Percentiles rank a stretch among this genome's conserved stretches.
phyloP scores from a whole-genome alignment of 2,329 filamentous ascomycete species.

The Stylonectria norvegica region DNA sequence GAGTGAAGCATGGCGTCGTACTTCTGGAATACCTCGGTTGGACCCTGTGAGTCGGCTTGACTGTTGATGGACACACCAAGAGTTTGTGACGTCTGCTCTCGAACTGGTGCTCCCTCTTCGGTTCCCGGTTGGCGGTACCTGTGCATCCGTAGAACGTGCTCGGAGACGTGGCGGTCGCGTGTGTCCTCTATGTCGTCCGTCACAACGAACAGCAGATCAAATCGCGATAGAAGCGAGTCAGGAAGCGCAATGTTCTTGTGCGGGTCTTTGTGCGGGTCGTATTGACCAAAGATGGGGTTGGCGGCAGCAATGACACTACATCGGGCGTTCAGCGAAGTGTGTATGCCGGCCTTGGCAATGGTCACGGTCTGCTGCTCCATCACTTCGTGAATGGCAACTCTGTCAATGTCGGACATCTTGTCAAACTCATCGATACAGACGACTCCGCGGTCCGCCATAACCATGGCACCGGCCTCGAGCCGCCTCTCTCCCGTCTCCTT shows the following conservation, averaged over 20 bases:
- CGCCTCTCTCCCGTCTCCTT: slow-evolving; percentile 96
- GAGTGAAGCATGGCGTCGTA: slow-evolving; percentile 95
- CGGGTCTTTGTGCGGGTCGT: slow-evolving; percentile 96
- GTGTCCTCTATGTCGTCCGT: slow-evolving; percentile 98
- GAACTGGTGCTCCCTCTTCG: slow-evolving; percentile 91
- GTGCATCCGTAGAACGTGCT: slow-evolving; percentile 97
- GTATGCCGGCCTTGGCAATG: slow-evolving; percentile 97
- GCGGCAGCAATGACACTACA: slow-evolving; percentile 96
- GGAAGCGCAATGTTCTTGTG: slow-evolving; percentile 98
- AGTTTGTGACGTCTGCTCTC: slow-evolving; percentile 79
- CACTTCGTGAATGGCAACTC: slow-evolving; percentile 98
- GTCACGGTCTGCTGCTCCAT: slow-evolving; percentile 99
- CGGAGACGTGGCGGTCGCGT: slow-evolving; percentile 84
- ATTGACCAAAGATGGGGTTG: slow-evolving; percentile 97
- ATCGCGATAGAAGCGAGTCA: slow-evolving; percentile 94
- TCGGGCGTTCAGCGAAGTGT: slow-evolving; percentile 92
- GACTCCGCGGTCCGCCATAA: slow-evolving; percentile 91
- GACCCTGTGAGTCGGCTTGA: slow-evolving; percentile 66
- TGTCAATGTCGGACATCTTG: slow-evolving; percentile 98
- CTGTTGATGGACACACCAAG: slow-evolving; percentile 84
- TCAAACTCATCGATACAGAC: slow-evolving; percentile 99
- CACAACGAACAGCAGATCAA: slow-evolving; percentile 95
- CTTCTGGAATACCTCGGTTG: slow-evolving; percentile 92
- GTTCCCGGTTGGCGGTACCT: slow-evolving; percentile 87
- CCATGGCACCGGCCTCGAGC: slow-evolving; percentile 97